Evolutionary conservation across 208 protist genomes (phyloP), one percentile per base, ranked within the genome.

Genomic region (Wallacemonas sp.): DNA sequence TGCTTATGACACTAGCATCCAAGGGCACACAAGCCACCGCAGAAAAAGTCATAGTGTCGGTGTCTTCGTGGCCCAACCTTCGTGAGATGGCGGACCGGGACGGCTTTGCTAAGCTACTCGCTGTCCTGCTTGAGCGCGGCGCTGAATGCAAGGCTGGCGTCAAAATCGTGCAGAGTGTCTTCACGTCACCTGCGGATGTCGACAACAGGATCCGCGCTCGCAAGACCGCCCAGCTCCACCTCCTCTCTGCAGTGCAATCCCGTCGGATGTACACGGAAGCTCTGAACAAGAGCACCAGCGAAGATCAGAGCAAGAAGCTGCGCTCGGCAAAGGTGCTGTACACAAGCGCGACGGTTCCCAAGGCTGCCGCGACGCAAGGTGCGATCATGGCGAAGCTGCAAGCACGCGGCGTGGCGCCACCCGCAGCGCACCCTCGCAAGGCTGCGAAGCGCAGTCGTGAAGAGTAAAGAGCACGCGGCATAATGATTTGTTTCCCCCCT

Each of bases 301-400:
- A 30, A 26, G 65, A 75, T 29, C 70, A 78, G 57, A 65, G 61
- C 27, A 81, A 79, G 58, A 84, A 79, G 55, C 79, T 96, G 30
- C 27, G 58, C 6, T 76, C 72, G 2, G 85, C 85, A 19, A 83
- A 74, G 64, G 74, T 81, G n/a, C 72, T 70, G 19, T 92, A 88
- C 68, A 71, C 68, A 29, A 89, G 85, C 29, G 69, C 73, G 0
- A 90, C 80, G 9, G 72, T 81, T 54, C 81, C 90, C n/a, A 85
- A 81, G 52, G 65, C 75, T 12, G 30, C 68, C 16, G 72, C 78
- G n/a, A 93, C 85, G 6, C 84, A 90, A 58, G 69, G 83, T 24
- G 65, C 65, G 11, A 77, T 94, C 61, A 36, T 79, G 49, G 83
- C 88, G 48, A 86, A 87, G 65, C 57, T 96, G n/a, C 70, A 77